Conservation (phyloP, 805 yeast species). For the Kuraishia cidri region DNA sequence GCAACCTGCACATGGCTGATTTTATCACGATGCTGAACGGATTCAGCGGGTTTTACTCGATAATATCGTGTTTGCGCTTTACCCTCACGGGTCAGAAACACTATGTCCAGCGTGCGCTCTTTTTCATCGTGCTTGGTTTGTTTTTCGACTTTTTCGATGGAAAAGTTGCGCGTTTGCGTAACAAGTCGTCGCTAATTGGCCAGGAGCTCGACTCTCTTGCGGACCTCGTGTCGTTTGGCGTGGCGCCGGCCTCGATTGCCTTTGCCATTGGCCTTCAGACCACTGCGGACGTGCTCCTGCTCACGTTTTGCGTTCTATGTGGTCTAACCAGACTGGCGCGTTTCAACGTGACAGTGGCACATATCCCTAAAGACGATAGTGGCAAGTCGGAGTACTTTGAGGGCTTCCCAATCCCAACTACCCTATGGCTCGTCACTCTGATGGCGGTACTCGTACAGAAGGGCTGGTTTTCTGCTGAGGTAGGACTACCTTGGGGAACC, state of each 20-base stretch:
- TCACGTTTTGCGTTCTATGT: constrained; percentile 83
- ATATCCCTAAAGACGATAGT: constrained; percentile 78
- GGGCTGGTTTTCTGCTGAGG: constrained; percentile 22
- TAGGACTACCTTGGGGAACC: constrained; percentile 58
- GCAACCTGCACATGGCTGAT: constrained; percentile 92
- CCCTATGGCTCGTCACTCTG: constrained; percentile 60
- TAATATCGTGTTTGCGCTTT: constrained; percentile 77
- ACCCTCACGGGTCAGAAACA: constrained; percentile 60
- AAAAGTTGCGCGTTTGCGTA: constrained; percentile 89
- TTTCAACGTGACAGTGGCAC: constrained; percentile 89
- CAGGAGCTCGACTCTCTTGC: constrained; percentile 97
- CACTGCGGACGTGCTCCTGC: constrained; percentile 66
- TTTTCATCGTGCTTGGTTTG: constrained; percentile 80
- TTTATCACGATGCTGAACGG: constrained; percentile 92
- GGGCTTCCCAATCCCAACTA: constrained; percentile 93
- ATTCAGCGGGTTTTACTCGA: constrained; percentile 86
- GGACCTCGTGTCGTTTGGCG: constrained; percentile 90
- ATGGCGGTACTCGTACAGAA: constrained; percentile 64
- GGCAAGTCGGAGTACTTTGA: constrained; percentile 93
- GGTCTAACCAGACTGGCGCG: constrained; percentile 92
- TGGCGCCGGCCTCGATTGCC: constrained; percentile 90
- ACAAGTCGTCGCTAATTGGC: constrained; percentile 89
- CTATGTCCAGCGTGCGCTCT: constrained; percentile 81
- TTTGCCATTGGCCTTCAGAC: constrained; percentile 86
- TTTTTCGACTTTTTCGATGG: constrained; percentile 97